These are phyloP conservation scores for Pittosporum tobira DNA, from an alignment of 129 eudicot genomes.

Conservation along the genomic window DNA sequence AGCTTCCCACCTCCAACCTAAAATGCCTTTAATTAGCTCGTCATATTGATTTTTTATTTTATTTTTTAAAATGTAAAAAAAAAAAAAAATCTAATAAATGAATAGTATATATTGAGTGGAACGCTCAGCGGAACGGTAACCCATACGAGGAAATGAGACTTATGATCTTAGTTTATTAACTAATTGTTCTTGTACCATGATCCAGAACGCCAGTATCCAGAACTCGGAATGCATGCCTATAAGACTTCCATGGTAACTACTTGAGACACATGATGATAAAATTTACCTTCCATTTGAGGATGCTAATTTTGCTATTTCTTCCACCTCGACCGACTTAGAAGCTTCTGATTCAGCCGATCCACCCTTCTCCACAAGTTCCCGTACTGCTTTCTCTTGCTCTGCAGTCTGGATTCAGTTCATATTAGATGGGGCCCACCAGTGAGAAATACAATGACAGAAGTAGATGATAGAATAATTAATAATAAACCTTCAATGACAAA, in stretches of 20 bases:
- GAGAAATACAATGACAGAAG: background rate
- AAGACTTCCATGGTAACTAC: background rate
- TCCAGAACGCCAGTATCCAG: too few relatives aligned
- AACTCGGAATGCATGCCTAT: too few relatives aligned
- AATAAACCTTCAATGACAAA: constrained; percentile 65
- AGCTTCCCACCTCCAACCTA: constrained; percentile 48
- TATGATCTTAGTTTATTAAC: too few relatives aligned
- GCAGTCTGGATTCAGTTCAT: constrained; percentile 42
- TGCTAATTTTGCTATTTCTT: constrained; percentile 22
- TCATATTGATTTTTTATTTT: too few relatives aligned
- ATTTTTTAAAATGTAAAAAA: too few relatives aligned
- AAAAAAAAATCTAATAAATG: too few relatives aligned
- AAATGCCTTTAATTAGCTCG: constrained; percentile 17
- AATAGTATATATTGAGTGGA: too few relatives aligned
- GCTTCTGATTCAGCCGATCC: constrained; percentile 35
- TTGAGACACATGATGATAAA: background rate
- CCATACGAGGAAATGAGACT: too few relatives aligned
- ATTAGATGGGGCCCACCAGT: constrained; percentile 11
- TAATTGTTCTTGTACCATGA: too few relatives aligned
- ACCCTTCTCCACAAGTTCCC: constrained; percentile 32
- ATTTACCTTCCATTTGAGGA: constrained; percentile 53
- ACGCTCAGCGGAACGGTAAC: too few relatives aligned
- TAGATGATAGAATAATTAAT: constrained; percentile 2
- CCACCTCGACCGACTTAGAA: constrained; percentile 25
- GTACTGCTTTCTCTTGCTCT: constrained; percentile 49